Conservation (phyloP, 2,329 filamentous ascomycete genomes). For the Diaporthe caulivora region DNA sequence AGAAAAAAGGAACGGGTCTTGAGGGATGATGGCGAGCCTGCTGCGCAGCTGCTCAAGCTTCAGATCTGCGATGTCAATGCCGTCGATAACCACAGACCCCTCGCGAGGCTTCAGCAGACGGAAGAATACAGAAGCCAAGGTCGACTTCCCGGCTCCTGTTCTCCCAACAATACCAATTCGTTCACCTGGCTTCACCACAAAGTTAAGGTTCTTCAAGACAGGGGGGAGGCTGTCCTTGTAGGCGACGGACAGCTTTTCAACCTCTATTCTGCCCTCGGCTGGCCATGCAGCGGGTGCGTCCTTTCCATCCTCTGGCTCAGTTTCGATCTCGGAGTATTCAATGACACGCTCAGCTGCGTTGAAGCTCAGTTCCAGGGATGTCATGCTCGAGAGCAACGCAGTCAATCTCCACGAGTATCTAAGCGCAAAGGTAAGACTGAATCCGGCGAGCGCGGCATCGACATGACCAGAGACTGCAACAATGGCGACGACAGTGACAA, state of each 20-base stretch:
- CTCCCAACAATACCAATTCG: slow-evolving; percentile 74
- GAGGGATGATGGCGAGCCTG: slow-evolving; percentile 74
- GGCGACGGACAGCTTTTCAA: slow-evolving; percentile 53
- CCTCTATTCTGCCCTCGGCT: slow-evolving; percentile 52
- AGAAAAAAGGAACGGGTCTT: slow-evolving; percentile 75
- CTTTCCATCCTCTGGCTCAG: slow-evolving; percentile 51
- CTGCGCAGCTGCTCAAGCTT: slow-evolving; percentile 72
- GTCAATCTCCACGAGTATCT: slow-evolving; percentile 51
- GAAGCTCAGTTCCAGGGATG: slow-evolving; percentile 55
- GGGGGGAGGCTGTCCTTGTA: slow-evolving; percentile 53
- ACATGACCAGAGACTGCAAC: slow-evolving; percentile 51
- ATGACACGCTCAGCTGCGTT: slow-evolving; percentile 57
- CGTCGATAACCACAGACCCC: slow-evolving; percentile 59
- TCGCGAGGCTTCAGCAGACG: slow-evolving; percentile 62
- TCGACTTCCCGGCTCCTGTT: slow-evolving; percentile 75
- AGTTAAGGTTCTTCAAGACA: slow-evolving; percentile 53
- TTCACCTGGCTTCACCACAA: slow-evolving; percentile 62
- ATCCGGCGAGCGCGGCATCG: slow-evolving; percentile 55
- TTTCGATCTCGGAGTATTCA: slow-evolving; percentile 56
- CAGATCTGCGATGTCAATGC: slow-evolving; percentile 66
- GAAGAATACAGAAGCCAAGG: slow-evolving; percentile 74
- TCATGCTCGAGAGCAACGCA: slow-evolving; percentile 51
- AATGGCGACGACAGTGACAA: slow-evolving; percentile 51
- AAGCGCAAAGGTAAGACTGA: slow-evolving; percentile 55
- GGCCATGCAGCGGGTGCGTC: slow-evolving; percentile 57